Percentiles rank a stretch among this genome's conserved stretches.
Evolutionary conservation across 257 asterid genomes (phyloP).

Genomic region (Lithospermum erythrorhizon): DNA sequence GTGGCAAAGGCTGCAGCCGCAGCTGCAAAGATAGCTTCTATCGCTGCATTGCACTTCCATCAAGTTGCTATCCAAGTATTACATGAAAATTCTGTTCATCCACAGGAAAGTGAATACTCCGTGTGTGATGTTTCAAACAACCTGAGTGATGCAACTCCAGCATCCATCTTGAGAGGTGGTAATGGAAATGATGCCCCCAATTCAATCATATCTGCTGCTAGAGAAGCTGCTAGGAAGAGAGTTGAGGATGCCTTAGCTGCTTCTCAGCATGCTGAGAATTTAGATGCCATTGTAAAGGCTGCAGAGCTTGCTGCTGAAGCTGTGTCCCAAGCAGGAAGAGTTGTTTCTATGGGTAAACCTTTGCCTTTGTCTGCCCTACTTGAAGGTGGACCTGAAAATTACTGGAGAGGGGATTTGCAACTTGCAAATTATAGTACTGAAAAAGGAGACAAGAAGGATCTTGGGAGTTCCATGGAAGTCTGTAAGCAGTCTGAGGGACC

Average conservation of each 20-base stretch:
- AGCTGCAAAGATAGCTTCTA: conserved; percentile 88
- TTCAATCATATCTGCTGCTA: conserved; percentile 63
- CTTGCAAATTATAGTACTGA: conserved; percentile 33
- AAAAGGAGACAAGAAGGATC: conserved; percentile 18
- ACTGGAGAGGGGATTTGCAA: conserved; percentile 13
- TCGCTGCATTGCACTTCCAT: conserved; percentile 72
- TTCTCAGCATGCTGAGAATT: conserved; percentile 83
- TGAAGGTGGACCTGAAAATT: conserved; percentile 63
- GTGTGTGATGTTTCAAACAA: conserved; percentile 22
- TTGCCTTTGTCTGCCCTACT: conserved; percentile 52
- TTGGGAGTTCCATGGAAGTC: conserved; percentile 22
- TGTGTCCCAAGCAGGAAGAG: conserved; percentile 79
- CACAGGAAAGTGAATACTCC: conserved; percentile 15
- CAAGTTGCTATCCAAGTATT: conserved; percentile 81
- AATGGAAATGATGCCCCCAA: conserved; percentile 40
- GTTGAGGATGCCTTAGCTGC: conserved; percentile 96
- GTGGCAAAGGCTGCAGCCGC: conserved; percentile 99
- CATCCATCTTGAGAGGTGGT: conserved; percentile 43
- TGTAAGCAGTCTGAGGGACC: conserved; percentile 24
- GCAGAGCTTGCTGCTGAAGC: conserved; percentile 98
- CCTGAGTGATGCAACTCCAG: conserved; percentile 45
- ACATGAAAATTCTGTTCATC: conserved; percentile 23
- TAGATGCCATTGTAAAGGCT: conserved; percentile 83
- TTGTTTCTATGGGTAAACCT: conserved; percentile 81
- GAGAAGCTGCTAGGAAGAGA: conserved; percentile 86